Evolutionary conservation across 768 basidiomycete species (phyloP), one percentile per base, ranked within the genome.

Genomic region (Podaxis rugospora): DNA sequence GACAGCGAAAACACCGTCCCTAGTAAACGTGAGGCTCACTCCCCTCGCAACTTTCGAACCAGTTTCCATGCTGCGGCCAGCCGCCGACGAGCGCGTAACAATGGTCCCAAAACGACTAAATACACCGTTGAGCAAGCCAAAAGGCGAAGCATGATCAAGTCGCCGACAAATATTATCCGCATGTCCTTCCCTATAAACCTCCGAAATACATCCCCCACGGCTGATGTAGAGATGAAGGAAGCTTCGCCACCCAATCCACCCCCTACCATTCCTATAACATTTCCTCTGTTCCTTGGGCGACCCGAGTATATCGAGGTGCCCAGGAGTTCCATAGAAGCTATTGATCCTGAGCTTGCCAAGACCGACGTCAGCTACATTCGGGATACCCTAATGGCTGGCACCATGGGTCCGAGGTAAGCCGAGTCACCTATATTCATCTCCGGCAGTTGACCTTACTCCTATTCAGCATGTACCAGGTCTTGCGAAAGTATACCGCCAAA

Each of bases 291-390:
- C 27, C 83, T 89, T 21, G 70, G 73, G 35, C 80, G 83, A 14
- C 86, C 88, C 0, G 70, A 75, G 0, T 85, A 76, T 62, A 65
- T 73, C 27, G 80, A 80, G 42, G 73, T 88, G 50, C 69, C 78
- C 14, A 66, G 68, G 21, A 81, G 80, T 35, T 76, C 79, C 40
- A 65, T 90, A 39, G 67, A 70, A 2, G 80, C 80, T 6, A 74
- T 83, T 59, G 83, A 83, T 36, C 80, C 84, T 23, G 76, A 74
- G 9, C 73, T 88, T 7, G 71, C 61, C 5, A 78, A 78, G 18
- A 75, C 81, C 10, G 78, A 82, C 16, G 62, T 82, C 36, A 73
- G 80, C 13, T 88, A 83, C 64, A 72, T 90, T 60, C 83, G 80
- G 16, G 79, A 83, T 32, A 72, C 72, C 16, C 69, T 90, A 27